phyloP scores from a whole-genome alignment of 768 basidiomycete species.

The Leccinum broughii region DNA sequence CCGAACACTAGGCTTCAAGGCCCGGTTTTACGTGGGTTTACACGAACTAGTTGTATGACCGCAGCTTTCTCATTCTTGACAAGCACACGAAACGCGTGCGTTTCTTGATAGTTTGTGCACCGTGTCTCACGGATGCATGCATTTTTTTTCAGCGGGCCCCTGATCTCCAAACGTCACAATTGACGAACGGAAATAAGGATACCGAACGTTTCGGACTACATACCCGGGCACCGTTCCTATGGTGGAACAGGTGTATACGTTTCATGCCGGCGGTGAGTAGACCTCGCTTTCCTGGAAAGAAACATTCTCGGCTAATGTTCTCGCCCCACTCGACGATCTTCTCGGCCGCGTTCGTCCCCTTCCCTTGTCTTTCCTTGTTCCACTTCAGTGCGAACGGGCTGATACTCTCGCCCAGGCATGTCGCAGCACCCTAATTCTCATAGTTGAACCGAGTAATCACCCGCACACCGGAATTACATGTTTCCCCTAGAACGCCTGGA shows the following conservation, averaged over 20 bases:
- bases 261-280: too few species aligned
- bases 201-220: too few species aligned
- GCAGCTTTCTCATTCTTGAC: neutral
- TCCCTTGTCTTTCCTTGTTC: neutral
- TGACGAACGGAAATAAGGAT: neutral
- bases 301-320: neutral
- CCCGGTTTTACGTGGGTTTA: slow-evolving; percentile 2
- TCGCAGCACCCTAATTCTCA: neutral
- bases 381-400: slow-evolving; percentile 7
- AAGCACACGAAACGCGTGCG: too few species aligned
- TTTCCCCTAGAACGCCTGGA: neutral
- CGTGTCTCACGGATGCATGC: neutral
- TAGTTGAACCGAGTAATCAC: neutral
- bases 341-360: neutral
- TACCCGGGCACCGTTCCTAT: too few species aligned
- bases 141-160: neutral
- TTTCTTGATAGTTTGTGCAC: neutral
- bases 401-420: neutral
- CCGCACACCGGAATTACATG: neutral
- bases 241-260: too few species aligned
- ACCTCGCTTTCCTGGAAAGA: slow-evolving; percentile 3
- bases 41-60: slow-evolving; percentile 5
- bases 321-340: slow-evolving; percentile 8
- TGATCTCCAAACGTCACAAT: too few species aligned
- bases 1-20: neutral